Evolutionary conservation across 805 yeast species (phyloP).

Genomic region (Torulaspora delbrueckii): DNA sequence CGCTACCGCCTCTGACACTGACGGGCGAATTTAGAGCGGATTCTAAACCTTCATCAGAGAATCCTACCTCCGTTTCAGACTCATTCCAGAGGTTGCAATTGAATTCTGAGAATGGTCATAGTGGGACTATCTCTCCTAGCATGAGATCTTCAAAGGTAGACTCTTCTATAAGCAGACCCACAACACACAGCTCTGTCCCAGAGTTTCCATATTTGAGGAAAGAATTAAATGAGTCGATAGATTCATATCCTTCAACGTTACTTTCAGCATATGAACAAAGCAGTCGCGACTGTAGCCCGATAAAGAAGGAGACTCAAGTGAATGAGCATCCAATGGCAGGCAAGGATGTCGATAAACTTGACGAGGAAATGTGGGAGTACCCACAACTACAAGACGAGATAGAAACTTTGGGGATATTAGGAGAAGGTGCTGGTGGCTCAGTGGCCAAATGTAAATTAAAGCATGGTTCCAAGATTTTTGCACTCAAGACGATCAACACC

Average conservation of each 20-base stretch:
- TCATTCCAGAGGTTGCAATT: conserved; percentile 12
- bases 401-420: conserved; percentile 63
- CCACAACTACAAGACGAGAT: conserved; percentile 52
- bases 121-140: conserved; percentile 1
- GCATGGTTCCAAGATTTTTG: conserved; percentile 64
- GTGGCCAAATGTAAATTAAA: conserved; percentile 72
- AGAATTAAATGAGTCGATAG: conserved; percentile 18
- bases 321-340: conserved; percentile 3
- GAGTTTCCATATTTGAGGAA: conserved; percentile 11
- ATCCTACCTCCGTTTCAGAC: conserved; percentile 3
- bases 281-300: conserved; percentile 14
- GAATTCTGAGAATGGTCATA: conserved; percentile 2
- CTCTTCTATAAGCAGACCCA: not conserved
- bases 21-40: conserved; percentile 1
- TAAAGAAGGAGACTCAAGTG: conserved; percentile 4
- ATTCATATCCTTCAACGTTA: conserved; percentile 26
- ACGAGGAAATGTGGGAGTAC: conserved; percentile 70
- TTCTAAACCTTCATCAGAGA: conserved; percentile 1
- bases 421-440: conserved; percentile 94
- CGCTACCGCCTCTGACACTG: conserved; percentile 20
- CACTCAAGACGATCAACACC: conserved; percentile 55
- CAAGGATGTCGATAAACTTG: conserved; percentile 50
- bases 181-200: not conserved
- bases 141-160: not conserved
- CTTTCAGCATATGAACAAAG: conserved; percentile 24